Base-by-base conservation (phyloP, 108 stramenopile species). In the Skeletonema menzelii region DNA sequence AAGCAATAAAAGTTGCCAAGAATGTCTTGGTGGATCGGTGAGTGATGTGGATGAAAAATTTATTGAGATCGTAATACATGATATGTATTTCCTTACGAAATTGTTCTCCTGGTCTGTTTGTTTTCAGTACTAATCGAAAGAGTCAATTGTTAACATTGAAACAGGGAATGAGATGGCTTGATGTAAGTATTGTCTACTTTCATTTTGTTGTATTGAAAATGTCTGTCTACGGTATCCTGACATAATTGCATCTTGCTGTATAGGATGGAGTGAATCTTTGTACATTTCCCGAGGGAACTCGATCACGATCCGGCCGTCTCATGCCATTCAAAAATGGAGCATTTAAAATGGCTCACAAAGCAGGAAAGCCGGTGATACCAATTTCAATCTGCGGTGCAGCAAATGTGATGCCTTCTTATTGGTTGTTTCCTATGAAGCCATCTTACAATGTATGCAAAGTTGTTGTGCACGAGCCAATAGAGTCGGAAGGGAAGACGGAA, bases 291-390 rank as follows among this genome's bases (percentile, higher is more conserved):
- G 95, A 96, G 64, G 95, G 95, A 38, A 96, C 95, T 34, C 84
- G 95, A 37, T 89, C 89, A 19, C 77, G 81, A 24, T 73, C 80
- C 15, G 91, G 92, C 5, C 77, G 89, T 5, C 75, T 96, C 37
- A 73, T 88, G 88, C 73, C 80, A 20, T 96, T 96, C 75, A 91
- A 93, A 72, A 87, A 87, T 63, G 95, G 95, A 62, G 95, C 95
- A 11, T 96, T 93, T 82, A 93, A 92, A 76, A 96, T 96, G 95
- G 95, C 95, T 0, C 82, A 90, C 65, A 93, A 93, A 67, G 91
- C 87, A 5, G 88, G 87, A 17, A 90, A 91, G 19, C 91, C 90
- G 7, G 85, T 95, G 19, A 67, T 95, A 35, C 95, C 95, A 14
- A 69, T 95, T 32, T 88, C 89, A 13, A 95, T 95, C 75, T 77